Base-by-base conservation (phyloP, 1,139 yeast genomes). In the Yamadazyma taylorii region DNA sequence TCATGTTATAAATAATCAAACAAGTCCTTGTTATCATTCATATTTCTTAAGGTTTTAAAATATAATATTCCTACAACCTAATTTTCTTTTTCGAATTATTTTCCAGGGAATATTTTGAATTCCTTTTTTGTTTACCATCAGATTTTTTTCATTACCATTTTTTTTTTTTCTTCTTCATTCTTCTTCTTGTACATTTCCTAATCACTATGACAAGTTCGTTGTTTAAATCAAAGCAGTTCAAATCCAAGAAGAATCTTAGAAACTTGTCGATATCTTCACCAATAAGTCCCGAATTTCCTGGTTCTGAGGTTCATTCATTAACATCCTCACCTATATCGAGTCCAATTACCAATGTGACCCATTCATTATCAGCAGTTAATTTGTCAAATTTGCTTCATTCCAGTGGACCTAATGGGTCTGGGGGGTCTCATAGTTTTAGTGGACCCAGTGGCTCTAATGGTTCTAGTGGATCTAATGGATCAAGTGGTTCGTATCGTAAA, bases 221-320 rank as follows among this genome's bases (percentile, higher is more conserved):
- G 31, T 62, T 65, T 40, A 55, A 53, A 38, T 53, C 67, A 5
- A 62, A 55, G 38, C 61, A 58, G 33, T 40, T 44, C 39, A 58
- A 53, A 38, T 51, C 63, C 9, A 54, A 52, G 30, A 59, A 54
- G 43, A 61, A 57, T 41, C 52, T 65, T 40, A 63, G 60, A 40
- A 54, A 57, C 15, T 44, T 64, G 25, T 47, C 56, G 12, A 65
- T 66, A 17, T 57, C 66, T 30, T 55, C 60, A 4, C 67, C 67
- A 11, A 40, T 56, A 10, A 24, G 33, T 11, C 31, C 30, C 10
- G 24, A 24, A 5, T 17, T 17, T 32, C 22, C 32, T 13, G 13
- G 19, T 3, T 9, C 16, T 6, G 30, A 27, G 5, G 3, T 21
- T 9, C 14, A 27, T 12, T 27, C 30, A 6, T 12, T 16, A 21